These are phyloP conservation scores for Pythium volutum DNA, from an alignment of 352 stramenopile species.

Conservation along the genomic window DNA sequence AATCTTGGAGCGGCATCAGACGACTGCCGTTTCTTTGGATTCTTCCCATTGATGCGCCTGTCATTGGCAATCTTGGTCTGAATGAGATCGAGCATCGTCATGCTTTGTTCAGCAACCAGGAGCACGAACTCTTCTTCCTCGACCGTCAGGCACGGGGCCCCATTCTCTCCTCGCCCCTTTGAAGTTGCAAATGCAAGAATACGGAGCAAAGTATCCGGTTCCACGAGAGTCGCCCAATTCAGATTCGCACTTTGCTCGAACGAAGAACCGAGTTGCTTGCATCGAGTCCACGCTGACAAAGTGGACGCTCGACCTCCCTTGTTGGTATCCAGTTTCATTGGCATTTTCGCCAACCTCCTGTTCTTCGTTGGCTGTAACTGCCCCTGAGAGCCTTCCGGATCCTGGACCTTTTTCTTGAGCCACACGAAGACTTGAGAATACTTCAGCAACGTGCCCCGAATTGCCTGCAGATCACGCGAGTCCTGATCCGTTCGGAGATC, in stretches of 20 bases:
- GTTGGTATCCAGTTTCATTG: neutral
- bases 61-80: conserved; percentile 24
- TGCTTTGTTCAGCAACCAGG: conserved; percentile 26
- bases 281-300: neutral
- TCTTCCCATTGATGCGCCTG: neutral
- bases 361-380: conserved; percentile 12
- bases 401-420: conserved; percentile 18
- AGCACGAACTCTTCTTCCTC: conserved; percentile 23
- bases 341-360: conserved; percentile 6
- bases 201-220: conserved; percentile 8
- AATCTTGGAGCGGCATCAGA: conserved; percentile 7
- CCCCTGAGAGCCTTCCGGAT: neutral
- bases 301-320: neutral
- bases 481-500: neutral
- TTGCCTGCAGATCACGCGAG: neutral
- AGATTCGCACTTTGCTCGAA: conserved; percentile 15
- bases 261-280: neutral
- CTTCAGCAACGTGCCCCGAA: conserved; percentile 26
- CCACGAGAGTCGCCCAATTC: conserved; percentile 19
- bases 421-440: conserved; percentile 38
- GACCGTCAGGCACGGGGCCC: neutral
- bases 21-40: conserved; percentile 16
- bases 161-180: neutral
- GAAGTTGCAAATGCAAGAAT: conserved; percentile 12
- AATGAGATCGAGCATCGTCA: conserved; percentile 25